Percentiles rank a stretch among this genome's conserved stretches.
Evolutionary conservation across 208 protist species (phyloP).

Genomic region (Leishmania turanica): DNA sequence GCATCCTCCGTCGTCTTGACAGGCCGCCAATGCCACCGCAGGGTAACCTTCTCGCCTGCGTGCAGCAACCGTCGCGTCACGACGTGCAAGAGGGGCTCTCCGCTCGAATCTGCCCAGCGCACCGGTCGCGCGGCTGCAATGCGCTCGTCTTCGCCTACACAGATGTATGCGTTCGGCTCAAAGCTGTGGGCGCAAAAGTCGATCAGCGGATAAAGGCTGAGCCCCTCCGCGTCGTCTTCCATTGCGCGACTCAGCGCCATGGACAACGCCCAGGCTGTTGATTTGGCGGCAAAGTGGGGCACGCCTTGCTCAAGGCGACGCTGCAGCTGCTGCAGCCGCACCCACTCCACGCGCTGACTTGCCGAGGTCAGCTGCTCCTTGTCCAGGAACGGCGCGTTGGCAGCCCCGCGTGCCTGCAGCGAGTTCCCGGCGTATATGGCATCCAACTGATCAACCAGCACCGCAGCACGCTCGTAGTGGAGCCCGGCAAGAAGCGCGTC

Average conservation of each 20-base stretch:
- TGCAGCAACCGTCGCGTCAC: conserved; percentile 41
- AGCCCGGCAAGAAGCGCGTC: conserved; percentile 12
- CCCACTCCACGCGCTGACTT: conserved; percentile 68
- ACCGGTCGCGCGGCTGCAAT: conserved; percentile 11
- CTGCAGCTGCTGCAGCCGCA: conserved; percentile 48
- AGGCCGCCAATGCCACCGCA: conserved; percentile 51
- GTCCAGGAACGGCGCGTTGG: conserved; percentile 77
- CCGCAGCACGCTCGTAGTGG: conserved; percentile 11
- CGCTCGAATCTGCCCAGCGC: conserved; percentile 28
- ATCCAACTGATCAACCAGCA: conserved; percentile 55
- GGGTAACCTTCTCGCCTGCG: conserved; percentile 57
- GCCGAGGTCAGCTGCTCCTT: conserved; percentile 44
- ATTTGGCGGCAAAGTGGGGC: conserved; percentile 83
- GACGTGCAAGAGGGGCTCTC: conserved; percentile 65
- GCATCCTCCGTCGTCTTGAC: conserved; percentile 51
- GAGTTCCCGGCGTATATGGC: conserved; percentile 81
- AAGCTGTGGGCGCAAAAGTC: conserved; percentile 84
- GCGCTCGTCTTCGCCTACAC: conserved; percentile 10
- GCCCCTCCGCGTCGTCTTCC: conserved; percentile 52
- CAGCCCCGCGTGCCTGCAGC: conserved; percentile 50
- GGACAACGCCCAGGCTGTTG: conserved; percentile 74
- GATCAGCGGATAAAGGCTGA: conserved; percentile 75
- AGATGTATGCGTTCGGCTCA: conserved; percentile 50
- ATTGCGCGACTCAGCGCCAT: conserved; percentile 76
- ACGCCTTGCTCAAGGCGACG: conserved; percentile 79